phyloP scores from a whole-genome alignment of 1,139 yeast species.

The Taiozyma sp. region DNA sequence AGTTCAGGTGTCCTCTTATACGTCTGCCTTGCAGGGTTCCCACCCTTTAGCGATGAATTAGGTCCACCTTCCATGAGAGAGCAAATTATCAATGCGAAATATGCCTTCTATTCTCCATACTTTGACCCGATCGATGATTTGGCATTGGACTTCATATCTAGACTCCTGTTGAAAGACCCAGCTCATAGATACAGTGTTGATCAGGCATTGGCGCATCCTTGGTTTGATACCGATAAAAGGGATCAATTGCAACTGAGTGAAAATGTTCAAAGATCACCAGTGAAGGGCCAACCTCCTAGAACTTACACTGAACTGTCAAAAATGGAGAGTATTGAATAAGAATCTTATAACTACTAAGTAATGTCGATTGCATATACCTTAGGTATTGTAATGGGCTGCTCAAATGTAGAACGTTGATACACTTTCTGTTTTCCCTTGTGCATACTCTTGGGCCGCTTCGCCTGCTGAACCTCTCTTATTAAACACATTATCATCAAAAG shows the following conservation, averaged over 20 bases:
- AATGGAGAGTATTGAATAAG: slow-evolving; percentile 8
- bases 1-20: slow-evolving; percentile 73
- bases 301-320: slow-evolving; percentile 21
- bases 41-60: slow-evolving; percentile 78
- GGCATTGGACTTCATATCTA: slow-evolving; percentile 61
- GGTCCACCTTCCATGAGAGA: slow-evolving; percentile 79
- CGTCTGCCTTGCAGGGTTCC: slow-evolving; percentile 79
- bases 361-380: background rate
- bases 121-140: slow-evolving; percentile 70
- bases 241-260: slow-evolving; percentile 2
- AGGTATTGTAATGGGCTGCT: too few species aligned
- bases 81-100: slow-evolving; percentile 61
- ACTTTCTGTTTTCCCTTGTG: too few species aligned
- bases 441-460: too few species aligned
- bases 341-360: background rate
- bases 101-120: slow-evolving; percentile 74
- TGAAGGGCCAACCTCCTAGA: slow-evolving; percentile 15
- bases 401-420: too few species aligned
- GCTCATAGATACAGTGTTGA: slow-evolving; percentile 45
- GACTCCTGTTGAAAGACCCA: slow-evolving; percentile 57
- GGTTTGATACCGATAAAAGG: slow-evolving; percentile 32
- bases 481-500: too few species aligned
- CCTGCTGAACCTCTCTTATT: too few species aligned
- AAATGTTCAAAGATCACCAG: slow-evolving; percentile 14
- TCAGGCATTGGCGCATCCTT: slow-evolving; percentile 50